Conservation (phyloP, 208 protist genomes). For the Trichomonas gallinae region DNA sequence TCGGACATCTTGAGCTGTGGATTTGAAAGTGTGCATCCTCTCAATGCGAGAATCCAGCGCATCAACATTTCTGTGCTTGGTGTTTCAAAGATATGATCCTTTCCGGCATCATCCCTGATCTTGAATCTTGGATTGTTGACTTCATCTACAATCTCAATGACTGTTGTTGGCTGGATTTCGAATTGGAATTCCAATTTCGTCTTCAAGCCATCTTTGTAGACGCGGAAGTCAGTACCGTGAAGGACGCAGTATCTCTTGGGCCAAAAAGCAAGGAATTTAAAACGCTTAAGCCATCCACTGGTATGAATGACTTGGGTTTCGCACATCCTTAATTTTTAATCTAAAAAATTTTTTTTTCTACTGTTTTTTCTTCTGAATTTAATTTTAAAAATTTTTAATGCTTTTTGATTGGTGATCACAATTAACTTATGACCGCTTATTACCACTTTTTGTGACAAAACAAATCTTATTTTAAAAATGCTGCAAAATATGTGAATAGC, state of each 20-base stretch:
- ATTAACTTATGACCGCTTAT: too few species aligned
- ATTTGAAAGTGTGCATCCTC: background rate
- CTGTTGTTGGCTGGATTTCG: background rate
- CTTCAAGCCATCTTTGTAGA: background rate
- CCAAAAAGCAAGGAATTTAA: background rate
- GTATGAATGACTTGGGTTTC: background rate
- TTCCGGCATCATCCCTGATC: background rate
- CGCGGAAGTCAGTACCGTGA: background rate
- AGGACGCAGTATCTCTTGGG: background rate
- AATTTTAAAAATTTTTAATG: too few species aligned
- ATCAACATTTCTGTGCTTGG: background rate
- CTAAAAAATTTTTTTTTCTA: too few species aligned
- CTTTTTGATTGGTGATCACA: too few species aligned
- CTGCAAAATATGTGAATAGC: too few species aligned
- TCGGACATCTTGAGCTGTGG: conserved; percentile 32
- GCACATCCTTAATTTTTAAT: too few species aligned
- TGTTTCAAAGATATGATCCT: background rate
- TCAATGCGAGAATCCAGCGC: background rate
- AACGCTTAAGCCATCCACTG: background rate
- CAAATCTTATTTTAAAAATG: too few species aligned
- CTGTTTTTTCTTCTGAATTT: too few species aligned
- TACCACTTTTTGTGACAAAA: too few species aligned
- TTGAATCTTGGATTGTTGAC: background rate
- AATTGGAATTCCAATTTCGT: background rate
- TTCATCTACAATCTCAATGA: background rate